Evolutionary conservation across 225 moss, liverwort and hornwort genomes (phyloP).

Genomic region (Takakia lepidozioides): DNA sequence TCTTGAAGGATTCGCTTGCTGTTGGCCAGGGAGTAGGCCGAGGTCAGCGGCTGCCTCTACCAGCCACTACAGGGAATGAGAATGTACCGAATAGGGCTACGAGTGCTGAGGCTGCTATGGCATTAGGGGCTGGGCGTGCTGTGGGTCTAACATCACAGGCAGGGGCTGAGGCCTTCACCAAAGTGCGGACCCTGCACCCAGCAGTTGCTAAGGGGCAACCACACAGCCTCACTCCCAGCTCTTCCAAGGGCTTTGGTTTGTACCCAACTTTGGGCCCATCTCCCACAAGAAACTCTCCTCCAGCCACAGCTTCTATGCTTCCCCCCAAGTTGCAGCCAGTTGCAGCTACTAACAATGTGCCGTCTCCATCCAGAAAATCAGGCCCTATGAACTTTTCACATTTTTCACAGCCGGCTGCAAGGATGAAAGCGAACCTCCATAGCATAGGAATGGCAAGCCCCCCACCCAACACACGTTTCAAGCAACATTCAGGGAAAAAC

Average conservation of each 20-base stretch:
- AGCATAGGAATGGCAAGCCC: conserved; percentile 26
- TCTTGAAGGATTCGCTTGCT: conserved; percentile 45
- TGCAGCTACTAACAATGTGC: neutral
- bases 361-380: conserved; percentile 7
- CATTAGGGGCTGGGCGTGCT: conserved; percentile 74
- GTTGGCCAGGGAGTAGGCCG: conserved; percentile 19
- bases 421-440: conserved; percentile 60
- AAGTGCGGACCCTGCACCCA: conserved; percentile 64
- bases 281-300: conserved; percentile 6
- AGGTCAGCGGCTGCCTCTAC: conserved; percentile 22
- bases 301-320: conserved; percentile 9
- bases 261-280: conserved; percentile 8
- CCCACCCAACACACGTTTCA: conserved; percentile 19
- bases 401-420: conserved; percentile 54
- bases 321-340: conserved; percentile 46
- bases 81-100: conserved; percentile 20
- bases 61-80: conserved; percentile 20
- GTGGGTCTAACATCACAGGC: conserved; percentile 64
- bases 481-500: conserved; percentile 20
- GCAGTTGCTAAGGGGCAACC: conserved; percentile 27
- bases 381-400: conserved; percentile 69
- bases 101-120: conserved; percentile 71
- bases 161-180: conserved; percentile 68
- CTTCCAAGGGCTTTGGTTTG: conserved; percentile 19
- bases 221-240: conserved; percentile 9